Evolutionary conservation across 2,329 filamentous ascomycete genomes (phyloP).

Genomic region (Penicillium paneum): DNA sequence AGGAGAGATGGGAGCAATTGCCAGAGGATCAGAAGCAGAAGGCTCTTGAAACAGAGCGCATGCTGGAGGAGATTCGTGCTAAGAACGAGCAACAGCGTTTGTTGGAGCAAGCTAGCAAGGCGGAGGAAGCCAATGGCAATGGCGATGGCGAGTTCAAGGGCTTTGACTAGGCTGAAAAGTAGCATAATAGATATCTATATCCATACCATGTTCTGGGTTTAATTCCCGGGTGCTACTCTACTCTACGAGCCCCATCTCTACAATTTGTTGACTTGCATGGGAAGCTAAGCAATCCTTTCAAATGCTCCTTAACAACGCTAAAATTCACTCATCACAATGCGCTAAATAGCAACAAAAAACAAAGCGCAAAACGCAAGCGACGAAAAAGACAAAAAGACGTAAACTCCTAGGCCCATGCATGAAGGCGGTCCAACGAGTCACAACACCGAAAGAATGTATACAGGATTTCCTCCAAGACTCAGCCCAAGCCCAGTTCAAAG

Average conservation of each 20-base stretch:
- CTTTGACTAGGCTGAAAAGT: conserved; percentile 46
- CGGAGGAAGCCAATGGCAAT: conserved; percentile 13
- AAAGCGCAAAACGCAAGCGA: background rate
- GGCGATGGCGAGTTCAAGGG: conserved; percentile 55
- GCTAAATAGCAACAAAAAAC: background rate
- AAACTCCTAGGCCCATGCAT: background rate
- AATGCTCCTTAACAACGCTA: background rate
- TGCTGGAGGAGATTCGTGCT: conserved; percentile 63
- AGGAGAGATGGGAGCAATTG: conserved; percentile 61
- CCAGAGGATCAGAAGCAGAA: conserved; percentile 67
- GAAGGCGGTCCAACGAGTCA: too few relatives aligned
- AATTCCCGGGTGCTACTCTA: background rate
- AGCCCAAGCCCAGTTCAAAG: too few relatives aligned
- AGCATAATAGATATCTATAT: background rate
- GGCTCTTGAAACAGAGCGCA: conserved; percentile 59
- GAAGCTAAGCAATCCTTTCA: background rate
- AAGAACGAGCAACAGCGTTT: conserved; percentile 47
- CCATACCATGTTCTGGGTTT: background rate
- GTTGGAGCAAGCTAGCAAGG: conserved; percentile 18
- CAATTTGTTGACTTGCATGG: background rate
- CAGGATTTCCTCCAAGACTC: too few relatives aligned
- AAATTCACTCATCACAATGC: background rate
- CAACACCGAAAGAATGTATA: too few relatives aligned
- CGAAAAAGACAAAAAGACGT: background rate
- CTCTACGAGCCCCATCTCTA: background rate